Percentiles rank a stretch among this genome's conserved stretches.
Conservation (phyloP, 2,329 filamentous ascomycete species). For the Myrmaecium sp. region DNA sequence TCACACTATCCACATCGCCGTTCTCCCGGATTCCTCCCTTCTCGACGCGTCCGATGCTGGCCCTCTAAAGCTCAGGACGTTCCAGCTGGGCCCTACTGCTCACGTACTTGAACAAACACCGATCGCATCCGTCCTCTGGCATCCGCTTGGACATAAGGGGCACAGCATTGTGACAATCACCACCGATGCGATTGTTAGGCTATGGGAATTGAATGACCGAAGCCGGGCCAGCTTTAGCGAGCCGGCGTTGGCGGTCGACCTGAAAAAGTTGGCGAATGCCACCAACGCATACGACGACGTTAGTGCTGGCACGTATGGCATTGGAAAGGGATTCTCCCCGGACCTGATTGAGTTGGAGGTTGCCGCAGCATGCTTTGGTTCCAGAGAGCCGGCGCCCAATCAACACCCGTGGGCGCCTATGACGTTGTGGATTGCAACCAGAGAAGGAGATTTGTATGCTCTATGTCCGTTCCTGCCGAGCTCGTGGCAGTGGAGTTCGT, state of each 20-base stretch:
- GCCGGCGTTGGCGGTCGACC: conserved; percentile 67
- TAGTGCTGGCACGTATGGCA: conserved; percentile 53
- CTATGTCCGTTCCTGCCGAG: conserved; percentile 77
- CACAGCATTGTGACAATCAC: conserved; percentile 78
- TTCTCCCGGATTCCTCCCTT: conserved; percentile 67
- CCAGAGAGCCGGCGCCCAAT: conserved; percentile 36
- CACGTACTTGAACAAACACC: conserved; percentile 77
- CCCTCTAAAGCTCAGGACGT: conserved; percentile 66
- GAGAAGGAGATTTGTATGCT: conserved; percentile 81
- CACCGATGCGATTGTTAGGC: conserved; percentile 66
- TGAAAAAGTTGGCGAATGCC: conserved; percentile 78
- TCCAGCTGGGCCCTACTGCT: conserved; percentile 79
- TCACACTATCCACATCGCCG: conserved; percentile 73
- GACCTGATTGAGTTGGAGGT: conserved; percentile 90
- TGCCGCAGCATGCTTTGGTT: conserved; percentile 78
- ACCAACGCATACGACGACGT: conserved; percentile 71
- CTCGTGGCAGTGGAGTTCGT: conserved; percentile 50
- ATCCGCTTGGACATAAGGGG: conserved; percentile 71
- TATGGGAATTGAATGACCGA: conserved; percentile 78
- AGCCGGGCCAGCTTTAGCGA: conserved; percentile 79
- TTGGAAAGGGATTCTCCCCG: conserved; percentile 69
- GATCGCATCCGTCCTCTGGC: conserved; percentile 73
- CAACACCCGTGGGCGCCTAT: conserved; percentile 73
- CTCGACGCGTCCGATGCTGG: conserved; percentile 51
- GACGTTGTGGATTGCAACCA: conserved; percentile 96